Evolutionary conservation across 2,329 filamentous ascomycete species (phyloP), one percentile per base, ranked within the genome.

Genomic region (Macrophomina pseudophaseolina): DNA sequence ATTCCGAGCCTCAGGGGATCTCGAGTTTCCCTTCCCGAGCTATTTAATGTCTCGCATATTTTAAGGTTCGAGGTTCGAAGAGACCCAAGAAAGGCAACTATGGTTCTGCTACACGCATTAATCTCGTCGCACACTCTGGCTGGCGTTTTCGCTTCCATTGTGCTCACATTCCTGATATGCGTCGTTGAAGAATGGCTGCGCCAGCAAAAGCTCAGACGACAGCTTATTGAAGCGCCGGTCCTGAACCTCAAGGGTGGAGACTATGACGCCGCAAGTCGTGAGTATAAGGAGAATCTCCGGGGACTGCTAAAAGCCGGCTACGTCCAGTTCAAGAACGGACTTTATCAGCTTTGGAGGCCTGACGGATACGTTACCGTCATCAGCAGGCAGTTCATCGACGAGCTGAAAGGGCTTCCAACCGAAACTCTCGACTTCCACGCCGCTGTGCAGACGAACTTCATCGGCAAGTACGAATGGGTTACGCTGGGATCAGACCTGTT

Each of bases 391-490:
- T 71, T 78, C 18, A 65, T 78, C 9, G 74, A 74, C 8, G 76
- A 79, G 54, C 58, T 79, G 16, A 67, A 73, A 51, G 76, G 71
- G 48, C 70, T 77, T 14, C 71, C 74, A 0, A 76, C 78, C 60
- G 69, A 72, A 58, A 71, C 76, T 40, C 71, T 79, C 44, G 76
- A 72, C 53, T 75, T 78, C 51, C 68, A 72, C 1, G 69, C 68
- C 12, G 71, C 74, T 11, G 46, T 76, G 46, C 46, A 30, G 69
- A 72, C 0, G 68, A 70, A n/a, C 74, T 76, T 18, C 68, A 71
- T 49, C 18, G 46, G 46, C 23, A 49, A 49, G 8, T 49, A 49
- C 46, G 46, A 49, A 49, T 49, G 46, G 46, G 46, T 49, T 18
- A 1, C 51, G 16, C 28, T n/a, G 2, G 42, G 12, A 8, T n/a